These are phyloP conservation scores for Chytriomyces sp. DNA, from an alignment of 192 early-diverging fungal species.

Conservation along the genomic window DNA sequence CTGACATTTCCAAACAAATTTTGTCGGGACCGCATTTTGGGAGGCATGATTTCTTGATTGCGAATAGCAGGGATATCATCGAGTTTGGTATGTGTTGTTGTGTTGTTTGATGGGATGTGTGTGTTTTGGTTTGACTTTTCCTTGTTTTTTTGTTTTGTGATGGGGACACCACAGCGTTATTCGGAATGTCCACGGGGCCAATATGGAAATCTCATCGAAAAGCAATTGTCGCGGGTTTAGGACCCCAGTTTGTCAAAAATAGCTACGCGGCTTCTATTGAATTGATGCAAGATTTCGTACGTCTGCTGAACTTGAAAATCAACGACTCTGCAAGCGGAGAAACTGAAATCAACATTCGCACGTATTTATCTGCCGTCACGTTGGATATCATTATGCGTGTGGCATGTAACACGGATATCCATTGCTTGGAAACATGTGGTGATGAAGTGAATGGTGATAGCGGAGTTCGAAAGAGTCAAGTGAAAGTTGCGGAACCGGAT, in stretches of 20 bases:
- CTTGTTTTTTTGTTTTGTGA: neutral
- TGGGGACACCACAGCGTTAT: neutral
- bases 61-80: conserved; percentile 27
- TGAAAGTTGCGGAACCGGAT: neutral
- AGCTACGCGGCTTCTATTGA: conserved; percentile 18
- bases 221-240: neutral
- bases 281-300: conserved; percentile 2
- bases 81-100: neutral
- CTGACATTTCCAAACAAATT: conserved; percentile 4
- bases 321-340: neutral
- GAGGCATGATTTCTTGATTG: conserved; percentile 6
- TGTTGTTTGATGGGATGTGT: neutral
- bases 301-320: conserved; percentile 9
- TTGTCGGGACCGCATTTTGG: conserved; percentile 20
- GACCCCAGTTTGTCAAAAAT: conserved; percentile 19
- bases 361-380: conserved; percentile 3
- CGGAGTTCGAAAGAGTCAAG: neutral
- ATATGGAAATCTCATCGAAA: conserved; percentile 6
- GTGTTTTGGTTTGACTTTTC: neutral
- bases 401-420: conserved; percentile 7
- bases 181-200: conserved; percentile 1
- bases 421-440: neutral
- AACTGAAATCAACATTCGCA: conserved; percentile 1
- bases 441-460: neutral
- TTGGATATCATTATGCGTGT: conserved; percentile 15